phyloP scores from a whole-genome alignment of 148 eudicot genomes.

The Hydrangea macrophylla region DNA sequence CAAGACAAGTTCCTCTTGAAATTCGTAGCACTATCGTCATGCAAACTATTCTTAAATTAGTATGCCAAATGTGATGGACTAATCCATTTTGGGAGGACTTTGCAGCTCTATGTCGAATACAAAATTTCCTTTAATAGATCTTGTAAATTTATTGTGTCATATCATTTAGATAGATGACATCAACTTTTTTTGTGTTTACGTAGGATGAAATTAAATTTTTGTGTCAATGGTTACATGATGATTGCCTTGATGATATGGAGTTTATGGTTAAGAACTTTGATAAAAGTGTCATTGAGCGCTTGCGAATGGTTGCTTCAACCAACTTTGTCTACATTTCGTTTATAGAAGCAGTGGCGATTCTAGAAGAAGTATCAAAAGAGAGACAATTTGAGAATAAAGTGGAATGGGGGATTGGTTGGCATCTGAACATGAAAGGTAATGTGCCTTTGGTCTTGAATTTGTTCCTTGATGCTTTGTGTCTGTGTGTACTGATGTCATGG shows the following conservation, averaged over 20 bases:
- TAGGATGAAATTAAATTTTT: conserved; percentile 94
- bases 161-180: not conserved
- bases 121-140: too few relatives aligned
- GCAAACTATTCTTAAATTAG: too few relatives aligned
- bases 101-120: too few relatives aligned
- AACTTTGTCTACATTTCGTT: conserved; percentile 62
- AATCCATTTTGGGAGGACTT: too few relatives aligned
- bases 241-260: conserved; percentile 92
- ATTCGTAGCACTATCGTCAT: not conserved
- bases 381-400: conserved; percentile 71
- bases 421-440: conserved; percentile 76
- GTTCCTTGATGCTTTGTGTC: not conserved
- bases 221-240: conserved; percentile 84
- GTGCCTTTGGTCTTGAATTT: not conserved
- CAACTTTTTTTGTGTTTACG: not conserved
- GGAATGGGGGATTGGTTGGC: conserved; percentile 85
- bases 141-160: not conserved
- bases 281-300: conserved; percentile 69
- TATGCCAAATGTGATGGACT: too few relatives aligned
- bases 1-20: not conserved
- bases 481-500: conserved; percentile 3
- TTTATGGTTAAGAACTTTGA: conserved; percentile 74
- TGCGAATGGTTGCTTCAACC: conserved; percentile 73
- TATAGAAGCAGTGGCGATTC: conserved; percentile 55
- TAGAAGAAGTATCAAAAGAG: conserved; percentile 43